Evolutionary conservation across 2,329 filamentous ascomycete species (phyloP).

Genomic region (Xylaria hypoxylon): DNA sequence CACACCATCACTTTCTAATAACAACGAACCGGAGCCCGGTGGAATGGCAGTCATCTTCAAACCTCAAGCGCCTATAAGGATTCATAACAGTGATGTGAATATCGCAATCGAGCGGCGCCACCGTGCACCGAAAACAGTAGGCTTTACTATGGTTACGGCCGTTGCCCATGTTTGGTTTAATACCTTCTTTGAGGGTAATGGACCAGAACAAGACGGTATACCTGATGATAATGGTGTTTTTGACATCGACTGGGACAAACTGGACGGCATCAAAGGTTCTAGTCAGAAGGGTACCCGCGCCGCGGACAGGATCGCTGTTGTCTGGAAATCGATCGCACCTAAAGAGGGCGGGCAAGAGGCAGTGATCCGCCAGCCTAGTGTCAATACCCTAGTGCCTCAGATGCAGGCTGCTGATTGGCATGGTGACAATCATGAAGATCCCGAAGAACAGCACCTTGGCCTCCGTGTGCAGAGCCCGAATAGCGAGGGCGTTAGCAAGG

Average conservation of each 20-base stretch:
- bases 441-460: conserved; percentile 73
- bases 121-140: conserved; percentile 79
- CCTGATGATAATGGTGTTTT: conserved; percentile 75
- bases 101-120: conserved; percentile 90
- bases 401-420: conserved; percentile 80
- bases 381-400: conserved; percentile 77
- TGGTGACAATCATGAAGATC: conserved; percentile 62
- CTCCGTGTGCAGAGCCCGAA: conserved; percentile 72
- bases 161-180: conserved; percentile 99
- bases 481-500: conserved; percentile 76
- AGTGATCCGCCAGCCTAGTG: conserved; percentile 72
- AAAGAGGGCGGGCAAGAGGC: conserved; percentile 41
- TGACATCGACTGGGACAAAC: conserved; percentile 70
- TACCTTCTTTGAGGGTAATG: conserved; percentile 86
- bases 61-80: conserved; percentile 73
- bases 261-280: conserved; percentile 96
- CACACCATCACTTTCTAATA: conserved; percentile 34
- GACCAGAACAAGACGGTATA: conserved; percentile 74
- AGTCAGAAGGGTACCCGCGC: conserved; percentile 83
- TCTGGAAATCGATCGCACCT: conserved; percentile 73
- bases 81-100: conserved; percentile 88
- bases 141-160: conserved; percentile 89
- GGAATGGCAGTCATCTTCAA: conserved; percentile 83
- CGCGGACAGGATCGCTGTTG: conserved; percentile 83
- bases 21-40: conserved; percentile 62